phyloP scores from a whole-genome alignment of 345 rosid genomes.

The Passiflora organensis region DNA sequence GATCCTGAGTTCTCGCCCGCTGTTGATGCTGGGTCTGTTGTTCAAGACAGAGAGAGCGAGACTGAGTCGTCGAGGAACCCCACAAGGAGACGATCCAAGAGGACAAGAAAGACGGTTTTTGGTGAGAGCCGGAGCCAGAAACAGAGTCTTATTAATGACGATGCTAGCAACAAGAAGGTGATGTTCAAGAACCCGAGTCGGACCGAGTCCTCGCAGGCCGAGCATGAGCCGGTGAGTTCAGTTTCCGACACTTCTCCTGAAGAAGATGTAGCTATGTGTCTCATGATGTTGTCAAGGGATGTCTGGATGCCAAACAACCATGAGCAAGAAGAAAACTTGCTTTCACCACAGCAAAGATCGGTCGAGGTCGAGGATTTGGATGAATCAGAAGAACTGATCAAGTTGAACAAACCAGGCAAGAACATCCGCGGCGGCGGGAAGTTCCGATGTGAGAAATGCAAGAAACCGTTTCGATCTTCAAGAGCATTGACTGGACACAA shows the following conservation, averaged over 20 bases:
- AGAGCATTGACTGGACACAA: constrained; percentile 18
- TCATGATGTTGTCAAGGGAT: constrained; percentile 32
- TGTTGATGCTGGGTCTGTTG: constrained; percentile 16
- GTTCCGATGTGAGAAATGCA: constrained; percentile 26
- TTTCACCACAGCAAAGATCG: constrained; percentile 7
- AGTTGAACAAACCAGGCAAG: background rate
- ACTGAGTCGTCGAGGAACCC: constrained; percentile 27
- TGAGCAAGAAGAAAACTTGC: background rate
- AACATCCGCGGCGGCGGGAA: constrained; percentile 18
- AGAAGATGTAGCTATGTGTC: constrained; percentile 25
- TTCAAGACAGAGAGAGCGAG: constrained; percentile 31
- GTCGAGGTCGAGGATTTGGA: background rate
- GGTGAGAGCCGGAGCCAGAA: constrained; percentile 2
- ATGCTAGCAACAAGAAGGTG: constrained; percentile 2
- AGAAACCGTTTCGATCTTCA: constrained; percentile 24
- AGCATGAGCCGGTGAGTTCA: constrained; percentile 26
- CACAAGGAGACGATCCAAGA: constrained; percentile 27
- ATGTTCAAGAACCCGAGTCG: constrained; percentile 6
- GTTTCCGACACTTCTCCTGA: constrained; percentile 29
- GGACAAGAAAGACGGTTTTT: constrained; percentile 18
- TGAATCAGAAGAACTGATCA: constrained; percentile 15
- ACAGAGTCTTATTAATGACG: constrained; percentile 1
- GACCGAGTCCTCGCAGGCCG: constrained; percentile 4
- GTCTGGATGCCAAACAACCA: constrained; percentile 13
- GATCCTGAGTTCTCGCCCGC: constrained; percentile 35